Evolutionary conservation across 345 rosid genomes (phyloP).

Genomic region (Passiflora organensis): DNA sequence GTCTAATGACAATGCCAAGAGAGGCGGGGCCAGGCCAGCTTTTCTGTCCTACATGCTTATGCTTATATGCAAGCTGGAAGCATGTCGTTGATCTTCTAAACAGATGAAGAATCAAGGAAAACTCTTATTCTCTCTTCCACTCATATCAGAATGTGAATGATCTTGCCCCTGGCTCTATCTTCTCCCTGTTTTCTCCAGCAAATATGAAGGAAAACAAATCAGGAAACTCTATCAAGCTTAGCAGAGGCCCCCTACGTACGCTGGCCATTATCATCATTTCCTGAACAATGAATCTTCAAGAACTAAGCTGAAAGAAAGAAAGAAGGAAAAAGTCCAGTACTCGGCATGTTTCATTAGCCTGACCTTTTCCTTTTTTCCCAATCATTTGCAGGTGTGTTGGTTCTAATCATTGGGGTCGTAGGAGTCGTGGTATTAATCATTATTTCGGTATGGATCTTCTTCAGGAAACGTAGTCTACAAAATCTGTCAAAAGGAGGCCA

Average conservation of each 20-base stretch:
- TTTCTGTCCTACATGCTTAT: no score
- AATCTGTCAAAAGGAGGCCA: conserved; percentile 12
- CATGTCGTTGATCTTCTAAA: no score
- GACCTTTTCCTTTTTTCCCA: not conserved
- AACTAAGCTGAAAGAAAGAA: not conserved
- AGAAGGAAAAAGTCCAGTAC: no score
- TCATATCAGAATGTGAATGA: not conserved
- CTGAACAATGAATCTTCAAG: not conserved
- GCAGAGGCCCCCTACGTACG: conserved; percentile 10
- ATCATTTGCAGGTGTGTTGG: conserved; percentile 24
- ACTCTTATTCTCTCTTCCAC: no score
- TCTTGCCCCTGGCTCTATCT: not conserved
- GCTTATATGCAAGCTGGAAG: no score
- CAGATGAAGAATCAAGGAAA: no score
- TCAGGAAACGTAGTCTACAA: conserved; percentile 10
- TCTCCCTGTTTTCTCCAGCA: conserved; percentile 7
- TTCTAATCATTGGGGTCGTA: conserved; percentile 25
- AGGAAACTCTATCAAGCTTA: not conserved
- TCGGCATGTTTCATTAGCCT: not conserved
- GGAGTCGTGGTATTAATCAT: conserved; percentile 22
- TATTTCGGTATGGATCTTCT: conserved; percentile 25
- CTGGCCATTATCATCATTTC: not conserved
- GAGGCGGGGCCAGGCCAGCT: no score
- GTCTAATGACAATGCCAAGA: no score
- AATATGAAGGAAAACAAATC: conserved; percentile 11